Percentiles rank a stretch among this genome's conserved stretches.
phyloP scores from a whole-genome alignment of 2,329 filamentous ascomycete genomes.

The Alternaria arborescens region DNA sequence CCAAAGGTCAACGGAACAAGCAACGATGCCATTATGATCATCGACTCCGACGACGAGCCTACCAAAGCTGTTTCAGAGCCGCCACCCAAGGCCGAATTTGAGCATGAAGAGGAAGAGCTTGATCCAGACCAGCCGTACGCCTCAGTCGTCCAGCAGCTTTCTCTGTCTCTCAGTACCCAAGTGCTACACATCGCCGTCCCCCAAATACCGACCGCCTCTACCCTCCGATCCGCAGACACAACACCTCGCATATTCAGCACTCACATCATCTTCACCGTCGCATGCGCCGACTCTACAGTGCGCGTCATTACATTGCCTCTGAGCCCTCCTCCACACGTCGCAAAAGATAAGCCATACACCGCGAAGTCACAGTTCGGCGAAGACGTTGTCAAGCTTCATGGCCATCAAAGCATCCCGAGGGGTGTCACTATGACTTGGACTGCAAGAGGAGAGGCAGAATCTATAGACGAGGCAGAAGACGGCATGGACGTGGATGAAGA shows the following conservation, averaged over 20 bases:
- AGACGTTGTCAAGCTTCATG: slow-evolving; percentile 59
- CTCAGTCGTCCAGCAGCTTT: slow-evolving; percentile 62
- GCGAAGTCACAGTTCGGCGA: slow-evolving; percentile 51
- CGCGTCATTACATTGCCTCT: slow-evolving; percentile 65
- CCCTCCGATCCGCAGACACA: slow-evolving; percentile 44
- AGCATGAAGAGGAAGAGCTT: slow-evolving; percentile 65
- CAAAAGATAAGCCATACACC: slow-evolving; percentile 36
- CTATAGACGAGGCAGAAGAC: slow-evolving; percentile 30
- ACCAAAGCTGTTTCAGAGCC: slow-evolving; percentile 26
- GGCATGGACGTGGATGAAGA: slow-evolving; percentile 50
- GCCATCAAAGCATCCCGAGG: slow-evolving; percentile 61
- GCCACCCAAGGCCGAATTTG: slow-evolving; percentile 55
- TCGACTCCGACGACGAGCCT: slow-evolving; percentile 64
- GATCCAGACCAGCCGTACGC: slow-evolving; percentile 65
- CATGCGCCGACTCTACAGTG: slow-evolving; percentile 66
- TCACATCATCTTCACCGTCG: slow-evolving; percentile 62
- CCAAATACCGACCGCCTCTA: slow-evolving; percentile 42
- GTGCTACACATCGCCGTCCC: slow-evolving; percentile 64
- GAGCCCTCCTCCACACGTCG: slow-evolving; percentile 58
- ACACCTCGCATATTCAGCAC: slow-evolving; percentile 59
- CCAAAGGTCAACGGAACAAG: slow-evolving; percentile 54
- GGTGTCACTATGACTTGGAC: slow-evolving; percentile 65
- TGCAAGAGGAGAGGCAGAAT: slow-evolving; percentile 29
- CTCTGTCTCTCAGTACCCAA: slow-evolving; percentile 62
- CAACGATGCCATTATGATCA: slow-evolving; percentile 61